phyloP scores from a whole-genome alignment of 75 land plant genomes.

The Selaginella tamariscina region DNA sequence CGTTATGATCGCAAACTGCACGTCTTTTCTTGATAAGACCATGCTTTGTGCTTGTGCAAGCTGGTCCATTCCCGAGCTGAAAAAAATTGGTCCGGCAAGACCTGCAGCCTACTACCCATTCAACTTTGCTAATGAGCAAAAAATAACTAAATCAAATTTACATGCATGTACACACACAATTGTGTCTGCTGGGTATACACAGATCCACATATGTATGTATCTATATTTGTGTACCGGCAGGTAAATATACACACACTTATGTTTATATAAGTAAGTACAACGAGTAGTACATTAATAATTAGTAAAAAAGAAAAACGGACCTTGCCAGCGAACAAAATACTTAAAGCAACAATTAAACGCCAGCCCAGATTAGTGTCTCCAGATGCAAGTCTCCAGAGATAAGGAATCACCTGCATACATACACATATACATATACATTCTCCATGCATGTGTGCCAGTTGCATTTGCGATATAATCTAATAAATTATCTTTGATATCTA shows the following conservation, averaged over 20 bases:
- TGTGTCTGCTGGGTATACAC: too few relatives aligned
- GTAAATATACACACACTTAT: too few relatives aligned
- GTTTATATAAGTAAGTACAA: too few relatives aligned
- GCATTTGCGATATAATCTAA: too few relatives aligned
- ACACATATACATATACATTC: too few relatives aligned
- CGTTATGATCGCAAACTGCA: slow-evolving; percentile 14
- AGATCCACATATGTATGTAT: too few relatives aligned
- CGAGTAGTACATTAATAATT: too few relatives aligned
- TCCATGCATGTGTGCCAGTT: too few relatives aligned
- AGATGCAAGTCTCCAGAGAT: slow-evolving; percentile 28
- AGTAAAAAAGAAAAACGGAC: slow-evolving; percentile 9
- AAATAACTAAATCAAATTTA: too few relatives aligned
- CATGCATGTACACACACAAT: too few relatives aligned
- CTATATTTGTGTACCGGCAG: too few relatives aligned
- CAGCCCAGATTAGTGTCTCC: slow-evolving; percentile 29
- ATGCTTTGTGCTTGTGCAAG: slow-evolving; percentile 16
- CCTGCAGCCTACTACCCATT: slow-evolving; percentile 24
- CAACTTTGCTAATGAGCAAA: not conserved
- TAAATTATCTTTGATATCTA: too few relatives aligned
- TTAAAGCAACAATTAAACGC: slow-evolving; percentile 27
- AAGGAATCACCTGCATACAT: slow-evolving; percentile 35
- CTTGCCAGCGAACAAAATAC: slow-evolving; percentile 26
- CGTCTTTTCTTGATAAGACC: slow-evolving; percentile 1
- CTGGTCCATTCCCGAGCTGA: slow-evolving; percentile 28
- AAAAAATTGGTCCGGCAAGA: slow-evolving; percentile 26